These are phyloP conservation scores for Pythium rishiriense DNA, from an alignment of 352 stramenopile genomes.

Conservation along the genomic window DNA sequence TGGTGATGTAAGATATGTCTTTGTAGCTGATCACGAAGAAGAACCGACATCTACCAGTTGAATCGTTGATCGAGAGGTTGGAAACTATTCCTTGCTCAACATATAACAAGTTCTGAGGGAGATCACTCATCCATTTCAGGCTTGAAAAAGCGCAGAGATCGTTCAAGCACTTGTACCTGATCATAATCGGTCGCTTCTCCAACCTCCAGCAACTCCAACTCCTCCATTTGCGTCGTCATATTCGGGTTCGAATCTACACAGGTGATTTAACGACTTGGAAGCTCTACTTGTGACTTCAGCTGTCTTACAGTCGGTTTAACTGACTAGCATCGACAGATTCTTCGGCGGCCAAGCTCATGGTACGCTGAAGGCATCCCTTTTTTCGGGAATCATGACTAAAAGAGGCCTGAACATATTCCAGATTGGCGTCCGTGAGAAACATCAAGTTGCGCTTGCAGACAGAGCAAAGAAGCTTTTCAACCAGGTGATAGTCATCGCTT, in stretches of 20 bases:
- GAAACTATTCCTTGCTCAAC: not conserved
- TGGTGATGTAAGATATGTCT: not conserved
- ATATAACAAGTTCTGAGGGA: not conserved
- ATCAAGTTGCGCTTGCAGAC: slow-evolving; percentile 43
- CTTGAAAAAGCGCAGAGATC: slow-evolving; percentile 57
- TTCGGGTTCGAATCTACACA: slow-evolving; percentile 50
- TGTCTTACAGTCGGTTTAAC: not conserved
- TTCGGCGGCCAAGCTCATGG: slow-evolving; percentile 50
- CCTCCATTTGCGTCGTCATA: slow-evolving; percentile 36
- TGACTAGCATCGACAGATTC: slow-evolving; percentile 34
- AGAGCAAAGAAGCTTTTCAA: slow-evolving; percentile 43
- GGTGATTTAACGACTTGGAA: slow-evolving; percentile 23
- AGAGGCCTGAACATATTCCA: slow-evolving; percentile 13
- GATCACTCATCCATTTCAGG: slow-evolving; percentile 2
- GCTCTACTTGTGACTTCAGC: not conserved
- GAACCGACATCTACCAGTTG: slow-evolving; percentile 31
- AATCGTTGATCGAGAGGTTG: slow-evolving; percentile 52
- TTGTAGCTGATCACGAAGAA: slow-evolving; percentile 47
- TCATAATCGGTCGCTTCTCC: slow-evolving; percentile 49
- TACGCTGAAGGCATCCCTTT: too few species aligned
- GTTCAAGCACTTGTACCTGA: slow-evolving; percentile 55
- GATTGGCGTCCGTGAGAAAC: slow-evolving; percentile 60
- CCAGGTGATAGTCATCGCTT: slow-evolving; percentile 29
- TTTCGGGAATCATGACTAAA: not conserved
- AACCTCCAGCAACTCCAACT: slow-evolving; percentile 49